These are phyloP conservation scores for Hemerocallis citrina DNA, from an alignment of 106 monocot genomes.

Conservation along the genomic window DNA sequence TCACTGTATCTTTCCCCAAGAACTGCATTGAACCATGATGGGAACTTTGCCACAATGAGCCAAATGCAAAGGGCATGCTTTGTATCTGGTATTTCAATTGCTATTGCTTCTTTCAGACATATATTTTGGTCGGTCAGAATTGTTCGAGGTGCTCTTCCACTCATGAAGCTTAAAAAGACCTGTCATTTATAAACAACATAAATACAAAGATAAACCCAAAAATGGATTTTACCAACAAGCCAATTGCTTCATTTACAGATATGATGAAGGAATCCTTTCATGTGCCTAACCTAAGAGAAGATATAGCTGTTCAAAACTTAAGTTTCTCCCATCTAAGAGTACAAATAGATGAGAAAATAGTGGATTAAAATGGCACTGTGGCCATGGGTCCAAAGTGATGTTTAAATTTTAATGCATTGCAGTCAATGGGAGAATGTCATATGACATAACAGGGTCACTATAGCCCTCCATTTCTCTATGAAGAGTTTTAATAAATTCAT, in stretches of 20 bases:
- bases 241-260: not conserved
- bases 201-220: not conserved
- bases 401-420: no score
- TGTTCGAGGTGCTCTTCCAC: slow-evolving; percentile 30
- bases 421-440: no score
- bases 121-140: slow-evolving; percentile 34
- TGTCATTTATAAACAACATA: slow-evolving; percentile 4
- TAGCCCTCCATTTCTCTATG: no score
- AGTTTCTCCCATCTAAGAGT: no score
- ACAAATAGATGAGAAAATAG: no score
- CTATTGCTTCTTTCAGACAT: slow-evolving; percentile 28
- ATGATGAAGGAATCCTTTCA: not conserved
- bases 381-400: no score
- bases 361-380: no score
- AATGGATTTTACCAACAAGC: not conserved
- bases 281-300: no score
- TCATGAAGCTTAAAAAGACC: slow-evolving; percentile 38
- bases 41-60: slow-evolving; percentile 30
- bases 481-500: no score
- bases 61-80: slow-evolving; percentile 37
- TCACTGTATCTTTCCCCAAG: slow-evolving; percentile 26
- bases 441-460: no score
- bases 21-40: slow-evolving; percentile 27
- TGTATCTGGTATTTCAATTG: slow-evolving; percentile 18
- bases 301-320: no score